A percentile compares a stretch with the other conserved stretches of the same genome.
phyloP scores from a whole-genome alignment of 371 early-diverging fungal genomes.

The Mucor lusitanicus region DNA sequence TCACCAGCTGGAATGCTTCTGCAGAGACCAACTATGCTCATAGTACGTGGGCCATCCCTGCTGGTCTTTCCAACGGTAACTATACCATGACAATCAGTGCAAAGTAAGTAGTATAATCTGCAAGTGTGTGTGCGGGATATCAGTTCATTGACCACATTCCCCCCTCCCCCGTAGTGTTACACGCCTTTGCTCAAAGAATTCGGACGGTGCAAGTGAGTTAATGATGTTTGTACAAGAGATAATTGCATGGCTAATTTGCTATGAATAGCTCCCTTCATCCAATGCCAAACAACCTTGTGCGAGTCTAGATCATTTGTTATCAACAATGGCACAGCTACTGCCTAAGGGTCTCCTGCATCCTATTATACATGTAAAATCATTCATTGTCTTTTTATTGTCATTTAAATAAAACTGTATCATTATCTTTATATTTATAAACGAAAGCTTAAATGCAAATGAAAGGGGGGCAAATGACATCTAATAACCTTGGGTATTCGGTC shows the following conservation, averaged over 20 bases:
- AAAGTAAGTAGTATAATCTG: constrained; percentile 29
- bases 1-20: constrained; percentile 7
- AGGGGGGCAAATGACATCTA: background rate
- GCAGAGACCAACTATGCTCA: constrained; percentile 1
- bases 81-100: constrained; percentile 33
- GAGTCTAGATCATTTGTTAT: constrained; percentile 15
- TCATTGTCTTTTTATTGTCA: background rate
- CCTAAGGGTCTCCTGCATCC: too few relatives aligned
- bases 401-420: background rate
- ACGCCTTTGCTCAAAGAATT: constrained; percentile 33
- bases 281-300: constrained; percentile 19
- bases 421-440: background rate
- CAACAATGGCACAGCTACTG: background rate
- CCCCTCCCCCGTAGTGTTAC: constrained; percentile 18
- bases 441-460: background rate
- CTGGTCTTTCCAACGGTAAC: constrained; percentile 22
- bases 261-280: constrained; percentile 30
- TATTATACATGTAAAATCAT: background rate
- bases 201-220: constrained; percentile 21
- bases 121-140: background rate
- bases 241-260: background rate
- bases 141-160: background rate
- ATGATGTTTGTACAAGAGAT: background rate
- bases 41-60: constrained; percentile 36
- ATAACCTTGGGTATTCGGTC: background rate